These are phyloP conservation scores for Xylaria sp. DNA, from an alignment of 2,329 filamentous ascomycete genomes.

Conservation along the genomic window DNA sequence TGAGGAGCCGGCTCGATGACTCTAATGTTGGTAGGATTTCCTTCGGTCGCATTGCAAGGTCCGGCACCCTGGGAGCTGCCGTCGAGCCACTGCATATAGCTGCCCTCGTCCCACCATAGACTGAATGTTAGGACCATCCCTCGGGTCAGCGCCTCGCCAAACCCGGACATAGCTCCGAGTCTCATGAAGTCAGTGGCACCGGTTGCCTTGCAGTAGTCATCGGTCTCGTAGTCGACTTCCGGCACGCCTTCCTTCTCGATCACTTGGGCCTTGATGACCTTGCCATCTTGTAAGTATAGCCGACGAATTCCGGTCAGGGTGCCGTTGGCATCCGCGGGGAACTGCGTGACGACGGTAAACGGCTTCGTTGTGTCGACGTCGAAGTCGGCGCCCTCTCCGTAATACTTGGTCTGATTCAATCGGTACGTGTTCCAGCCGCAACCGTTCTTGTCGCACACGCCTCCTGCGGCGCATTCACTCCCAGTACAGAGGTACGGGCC, in stretches of 20 bases:
- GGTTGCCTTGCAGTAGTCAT: constrained; percentile 52
- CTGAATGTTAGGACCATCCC: constrained; percentile 63
- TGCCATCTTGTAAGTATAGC: constrained; percentile 52
- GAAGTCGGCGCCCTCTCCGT: constrained; percentile 48
- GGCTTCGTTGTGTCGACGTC: constrained; percentile 51
- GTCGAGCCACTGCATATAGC: constrained; percentile 66
- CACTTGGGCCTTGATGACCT: constrained; percentile 50
- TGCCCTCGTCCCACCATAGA: constrained; percentile 63
- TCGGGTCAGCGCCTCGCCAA: constrained; percentile 57
- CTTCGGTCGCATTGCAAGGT: constrained; percentile 60
- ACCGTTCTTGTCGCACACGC: constrained; percentile 52
- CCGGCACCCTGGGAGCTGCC: constrained; percentile 61
- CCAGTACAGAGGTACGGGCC: constrained; percentile 49
- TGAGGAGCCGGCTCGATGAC: constrained; percentile 57
- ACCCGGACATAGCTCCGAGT: constrained; percentile 55
- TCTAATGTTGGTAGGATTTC: constrained; percentile 59
- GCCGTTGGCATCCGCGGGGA: constrained; percentile 49
- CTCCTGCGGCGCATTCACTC: constrained; percentile 46
- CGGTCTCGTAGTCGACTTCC: constrained; percentile 46
- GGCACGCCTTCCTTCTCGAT: constrained; percentile 50
- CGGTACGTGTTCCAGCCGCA: constrained; percentile 54
- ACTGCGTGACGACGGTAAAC: constrained; percentile 54
- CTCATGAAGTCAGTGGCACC: constrained; percentile 49
- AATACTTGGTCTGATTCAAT: constrained; percentile 48
- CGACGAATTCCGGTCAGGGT: constrained; percentile 50